Conservation (phyloP, 176 grass and related monocot species). For the Neostapfia colusana region DNA sequence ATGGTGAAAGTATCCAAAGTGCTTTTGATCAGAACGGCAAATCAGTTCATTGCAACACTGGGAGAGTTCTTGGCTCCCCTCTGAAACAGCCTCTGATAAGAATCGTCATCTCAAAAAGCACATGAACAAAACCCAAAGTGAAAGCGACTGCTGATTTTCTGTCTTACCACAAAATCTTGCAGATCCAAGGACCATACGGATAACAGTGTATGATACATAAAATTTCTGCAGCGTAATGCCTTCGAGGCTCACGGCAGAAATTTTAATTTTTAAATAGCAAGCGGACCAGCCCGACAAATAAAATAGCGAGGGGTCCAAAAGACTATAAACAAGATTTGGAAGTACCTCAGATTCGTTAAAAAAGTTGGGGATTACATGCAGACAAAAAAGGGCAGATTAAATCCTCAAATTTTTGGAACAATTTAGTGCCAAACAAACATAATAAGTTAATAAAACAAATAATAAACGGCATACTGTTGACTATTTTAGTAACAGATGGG, state of each 20-base stretch:
- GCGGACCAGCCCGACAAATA: not conserved
- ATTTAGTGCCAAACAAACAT: not conserved
- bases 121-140: not conserved
- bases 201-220: too few relatives aligned
- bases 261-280: not conserved
- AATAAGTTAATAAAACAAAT: too few relatives aligned
- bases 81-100: constrained; percentile 48
- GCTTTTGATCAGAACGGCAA: constrained; percentile 38
- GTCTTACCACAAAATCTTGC: not conserved
- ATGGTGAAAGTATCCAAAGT: not conserved
- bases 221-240: too few relatives aligned
- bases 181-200: not conserved
- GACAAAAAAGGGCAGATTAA: not conserved
- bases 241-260: not conserved
- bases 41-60: constrained; percentile 46
- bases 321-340: too few relatives aligned
- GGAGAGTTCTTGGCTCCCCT: constrained; percentile 28
- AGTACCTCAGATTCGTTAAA: not conserved
- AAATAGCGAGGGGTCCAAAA: too few relatives aligned
- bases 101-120: constrained; percentile 42
- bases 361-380: not conserved
- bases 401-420: not conserved
- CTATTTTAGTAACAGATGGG: constrained; percentile 2
- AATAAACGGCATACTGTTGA: not conserved
- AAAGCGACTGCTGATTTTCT: not conserved